These are phyloP conservation scores for Penicillium lividum DNA, from an alignment of 495 filamentous ascomycete genomes.

Conservation along the genomic window DNA sequence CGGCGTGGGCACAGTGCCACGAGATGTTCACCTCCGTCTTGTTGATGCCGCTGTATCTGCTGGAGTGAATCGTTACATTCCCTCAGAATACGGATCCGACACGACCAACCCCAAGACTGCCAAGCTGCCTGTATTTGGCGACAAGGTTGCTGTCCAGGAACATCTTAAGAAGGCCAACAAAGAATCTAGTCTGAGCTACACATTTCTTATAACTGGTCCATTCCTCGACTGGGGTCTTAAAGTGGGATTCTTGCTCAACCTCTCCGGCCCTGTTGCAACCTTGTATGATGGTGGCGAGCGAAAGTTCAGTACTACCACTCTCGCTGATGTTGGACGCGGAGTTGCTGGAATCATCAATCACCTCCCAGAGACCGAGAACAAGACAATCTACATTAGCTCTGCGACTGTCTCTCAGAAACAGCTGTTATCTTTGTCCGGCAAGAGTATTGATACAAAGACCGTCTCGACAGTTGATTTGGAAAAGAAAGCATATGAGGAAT, in stretches of 20 bases:
- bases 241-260: constrained; percentile 36
- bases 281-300: constrained; percentile 56
- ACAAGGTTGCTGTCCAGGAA: constrained; percentile 51
- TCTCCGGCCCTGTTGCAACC: constrained; percentile 40
- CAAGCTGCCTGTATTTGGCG: constrained; percentile 39
- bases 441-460: constrained; percentile 44
- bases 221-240: constrained; percentile 54
- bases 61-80: constrained; percentile 63
- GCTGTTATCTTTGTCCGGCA: constrained; percentile 40
- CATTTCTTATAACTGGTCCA: constrained; percentile 45
- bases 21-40: constrained; percentile 39
- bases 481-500: constrained; percentile 42
- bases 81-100: constrained; percentile 61
- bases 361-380: constrained; percentile 55
- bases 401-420: constrained; percentile 31
- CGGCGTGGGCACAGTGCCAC: neutral
- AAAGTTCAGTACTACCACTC: constrained; percentile 46
- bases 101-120: constrained; percentile 38
- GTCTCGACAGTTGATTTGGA: constrained; percentile 43
- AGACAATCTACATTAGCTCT: constrained; percentile 47
- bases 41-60: constrained; percentile 63
- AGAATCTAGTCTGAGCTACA: constrained; percentile 44
- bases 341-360: constrained; percentile 49
- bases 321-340: constrained; percentile 46
- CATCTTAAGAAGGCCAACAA: constrained; percentile 43